Evolutionary conservation across 2,329 filamentous ascomycete species (phyloP).

Genomic region (Ceratocystis cubensis): DNA sequence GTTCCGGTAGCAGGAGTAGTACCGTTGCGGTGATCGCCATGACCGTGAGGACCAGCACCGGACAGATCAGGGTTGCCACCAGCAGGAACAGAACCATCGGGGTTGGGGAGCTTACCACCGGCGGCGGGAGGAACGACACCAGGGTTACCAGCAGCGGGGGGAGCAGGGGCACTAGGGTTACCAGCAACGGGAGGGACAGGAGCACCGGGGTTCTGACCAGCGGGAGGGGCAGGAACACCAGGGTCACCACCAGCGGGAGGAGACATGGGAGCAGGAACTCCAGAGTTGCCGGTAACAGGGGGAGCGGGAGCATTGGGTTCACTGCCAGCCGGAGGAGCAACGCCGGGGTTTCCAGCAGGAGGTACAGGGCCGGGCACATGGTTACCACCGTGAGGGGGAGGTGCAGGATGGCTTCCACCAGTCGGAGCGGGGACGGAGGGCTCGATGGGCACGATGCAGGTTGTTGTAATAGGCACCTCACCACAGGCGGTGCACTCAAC

Average conservation of each 20-base stretch:
- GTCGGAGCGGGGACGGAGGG: neutral
- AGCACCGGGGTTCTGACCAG: neutral
- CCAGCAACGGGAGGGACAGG: neutral
- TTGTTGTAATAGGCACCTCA: conserved; percentile 9
- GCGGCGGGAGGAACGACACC: neutral
- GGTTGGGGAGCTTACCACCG: neutral
- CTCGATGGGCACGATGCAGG: conserved; percentile 6
- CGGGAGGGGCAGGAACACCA: neutral
- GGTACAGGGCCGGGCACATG: neutral
- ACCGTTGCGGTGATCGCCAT: neutral
- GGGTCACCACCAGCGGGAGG: neutral
- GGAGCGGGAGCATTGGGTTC: neutral
- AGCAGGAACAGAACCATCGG: neutral
- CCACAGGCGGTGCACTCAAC: conserved; percentile 16
- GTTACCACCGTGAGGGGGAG: neutral
- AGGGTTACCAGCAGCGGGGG: neutral
- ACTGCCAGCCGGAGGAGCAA: neutral
- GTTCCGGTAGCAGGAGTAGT: neutral
- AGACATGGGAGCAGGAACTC: neutral
- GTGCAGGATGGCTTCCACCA: neutral
- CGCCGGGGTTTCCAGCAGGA: neutral
- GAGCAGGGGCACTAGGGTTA: neutral
- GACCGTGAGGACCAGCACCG: neutral
- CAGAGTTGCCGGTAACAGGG: accelerated
- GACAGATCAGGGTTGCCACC: neutral